phyloP scores from a whole-genome alignment of 2,329 filamentous ascomycete species.

The Fonsecaea nubica region DNA sequence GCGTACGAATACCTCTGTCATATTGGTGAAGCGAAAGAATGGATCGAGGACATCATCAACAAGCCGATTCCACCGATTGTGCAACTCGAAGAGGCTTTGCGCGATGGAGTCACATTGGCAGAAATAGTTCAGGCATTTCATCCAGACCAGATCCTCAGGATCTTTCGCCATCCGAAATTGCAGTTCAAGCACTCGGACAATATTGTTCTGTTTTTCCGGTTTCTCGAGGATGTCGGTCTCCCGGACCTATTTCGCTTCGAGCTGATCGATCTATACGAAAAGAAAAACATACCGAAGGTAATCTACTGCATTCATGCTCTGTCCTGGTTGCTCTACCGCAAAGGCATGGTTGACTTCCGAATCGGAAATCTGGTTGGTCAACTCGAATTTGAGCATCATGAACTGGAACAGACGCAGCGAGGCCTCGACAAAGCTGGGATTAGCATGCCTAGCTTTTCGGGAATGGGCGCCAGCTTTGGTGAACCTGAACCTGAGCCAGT shows the following conservation, averaged over 20 bases:
- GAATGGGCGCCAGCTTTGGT: slow-evolving; percentile 95
- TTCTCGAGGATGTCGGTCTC: slow-evolving; percentile 86
- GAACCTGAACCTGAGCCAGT: slow-evolving; percentile 73
- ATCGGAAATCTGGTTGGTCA: slow-evolving; percentile 97
- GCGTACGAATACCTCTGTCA: slow-evolving; percentile 99
- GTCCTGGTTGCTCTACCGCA: slow-evolving; percentile 95
- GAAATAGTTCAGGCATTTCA: slow-evolving; percentile 91
- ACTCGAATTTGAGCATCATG: slow-evolving; percentile 95
- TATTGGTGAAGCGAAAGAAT: slow-evolving; percentile 98
- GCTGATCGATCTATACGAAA: slow-evolving; percentile 96
- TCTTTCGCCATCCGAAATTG: slow-evolving; percentile 83
- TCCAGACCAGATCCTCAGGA: slow-evolving; percentile 75
- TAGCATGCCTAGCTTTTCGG: slow-evolving; percentile 96
- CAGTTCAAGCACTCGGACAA: slow-evolving; percentile 98
- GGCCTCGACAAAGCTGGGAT: slow-evolving; percentile 93
- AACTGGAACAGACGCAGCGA: slow-evolving; percentile 95
- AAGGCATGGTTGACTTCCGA: slow-evolving; percentile 91
- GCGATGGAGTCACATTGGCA: slow-evolving; percentile 91
- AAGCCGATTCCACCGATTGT: slow-evolving; percentile 88
- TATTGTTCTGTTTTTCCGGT: slow-evolving; percentile 93
- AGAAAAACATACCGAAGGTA: slow-evolving; percentile 99
- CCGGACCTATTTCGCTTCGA: slow-evolving; percentile 97
- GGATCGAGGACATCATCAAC: slow-evolving; percentile 93
- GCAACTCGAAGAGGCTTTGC: slow-evolving; percentile 86
- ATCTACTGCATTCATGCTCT: slow-evolving; percentile 98